These are phyloP conservation scores for Articulospora tetracladia DNA, from an alignment of 495 filamentous ascomycete genomes.

Conservation along the genomic window DNA sequence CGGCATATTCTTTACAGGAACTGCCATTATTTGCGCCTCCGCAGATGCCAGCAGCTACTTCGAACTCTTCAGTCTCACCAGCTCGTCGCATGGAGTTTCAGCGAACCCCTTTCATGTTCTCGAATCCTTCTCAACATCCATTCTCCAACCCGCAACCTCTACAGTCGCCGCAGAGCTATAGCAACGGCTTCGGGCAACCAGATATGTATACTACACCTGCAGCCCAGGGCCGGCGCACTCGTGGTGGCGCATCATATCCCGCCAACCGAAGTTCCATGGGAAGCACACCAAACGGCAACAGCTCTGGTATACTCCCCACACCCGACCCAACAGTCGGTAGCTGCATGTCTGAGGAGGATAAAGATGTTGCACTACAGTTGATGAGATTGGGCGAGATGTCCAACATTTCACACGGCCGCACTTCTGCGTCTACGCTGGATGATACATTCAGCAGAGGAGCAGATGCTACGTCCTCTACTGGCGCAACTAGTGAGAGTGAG, in stretches of 20 bases:
- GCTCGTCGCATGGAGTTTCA: constrained; percentile 66
- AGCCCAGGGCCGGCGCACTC: constrained; percentile 60
- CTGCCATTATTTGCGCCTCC: constrained; percentile 91
- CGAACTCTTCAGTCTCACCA: constrained; percentile 88
- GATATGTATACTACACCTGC: constrained; percentile 52
- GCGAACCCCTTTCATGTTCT: constrained; percentile 60
- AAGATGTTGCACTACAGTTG: constrained; percentile 93
- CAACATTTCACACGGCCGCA: constrained; percentile 82
- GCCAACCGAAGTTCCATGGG: constrained; percentile 33
- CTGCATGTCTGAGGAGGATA: constrained; percentile 96
- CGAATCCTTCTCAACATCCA: constrained; percentile 65
- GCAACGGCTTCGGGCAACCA: constrained; percentile 40
- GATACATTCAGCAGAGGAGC: constrained; percentile 87
- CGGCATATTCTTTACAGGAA: constrained; percentile 55
- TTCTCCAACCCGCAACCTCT: constrained; percentile 69
- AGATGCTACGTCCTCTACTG: constrained; percentile 79
- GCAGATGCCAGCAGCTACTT: constrained; percentile 83
- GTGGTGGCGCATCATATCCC: constrained; percentile 54
- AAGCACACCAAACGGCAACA: constrained; percentile 31
- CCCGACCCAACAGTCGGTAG: constrained; percentile 93
- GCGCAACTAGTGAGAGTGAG: constrained; percentile 75
- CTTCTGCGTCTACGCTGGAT: constrained; percentile 89
- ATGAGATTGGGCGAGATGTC: constrained; percentile 93
- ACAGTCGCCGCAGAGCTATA: constrained; percentile 76
- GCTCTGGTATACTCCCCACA: constrained; percentile 71